Percentiles rank a stretch among this genome's conserved stretches.
phyloP scores from a whole-genome alignment of 2,329 filamentous ascomycete genomes.

The Diaporthe citri region DNA sequence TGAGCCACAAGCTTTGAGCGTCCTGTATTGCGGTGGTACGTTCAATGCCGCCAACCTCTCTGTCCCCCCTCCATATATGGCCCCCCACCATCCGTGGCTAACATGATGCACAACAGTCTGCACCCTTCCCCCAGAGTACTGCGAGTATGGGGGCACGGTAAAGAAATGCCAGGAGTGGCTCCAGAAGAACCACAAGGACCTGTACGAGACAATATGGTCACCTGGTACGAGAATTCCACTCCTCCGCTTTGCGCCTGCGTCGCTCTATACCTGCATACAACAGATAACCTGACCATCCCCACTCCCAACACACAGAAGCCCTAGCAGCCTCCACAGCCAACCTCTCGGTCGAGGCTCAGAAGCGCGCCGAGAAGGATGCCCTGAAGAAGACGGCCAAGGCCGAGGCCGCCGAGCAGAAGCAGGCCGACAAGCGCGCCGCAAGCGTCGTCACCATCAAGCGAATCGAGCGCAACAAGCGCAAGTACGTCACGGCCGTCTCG shows the following conservation, averaged over 20 bases:
- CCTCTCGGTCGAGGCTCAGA: slow-evolving; percentile 90
- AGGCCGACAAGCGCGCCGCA: slow-evolving; percentile 84
- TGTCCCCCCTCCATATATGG: slow-evolving; percentile 29
- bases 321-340: slow-evolving; percentile 86
- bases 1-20: slow-evolving; percentile 64
- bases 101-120: slow-evolving; percentile 62
- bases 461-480: slow-evolving; percentile 97
- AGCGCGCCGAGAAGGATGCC: slow-evolving; percentile 95
- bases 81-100: slow-evolving; percentile 34
- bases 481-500: slow-evolving; percentile 92
- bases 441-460: slow-evolving; percentile 93
- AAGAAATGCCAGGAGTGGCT: slow-evolving; percentile 99
- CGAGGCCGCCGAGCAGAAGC: slow-evolving; percentile 85
- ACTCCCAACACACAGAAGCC: slow-evolving; percentile 69
- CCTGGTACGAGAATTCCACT: slow-evolving; percentile 68
- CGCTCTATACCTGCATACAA: neutral
- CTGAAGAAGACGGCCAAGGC: slow-evolving; percentile 98
- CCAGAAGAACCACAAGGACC: slow-evolving; percentile 75
- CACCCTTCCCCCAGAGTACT: slow-evolving; percentile 84
- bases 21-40: slow-evolving; percentile 72
- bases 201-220: slow-evolving; percentile 88
- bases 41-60: slow-evolving; percentile 40
- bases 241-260: slow-evolving; percentile 13
- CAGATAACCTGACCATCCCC: slow-evolving; percentile 27
- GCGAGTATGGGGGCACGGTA: slow-evolving; percentile 95